Percentiles rank a stretch among this genome's conserved stretches.
phyloP scores from a whole-genome alignment of 306 rosid genomes.

The Gynostemma pentaphyllum region DNA sequence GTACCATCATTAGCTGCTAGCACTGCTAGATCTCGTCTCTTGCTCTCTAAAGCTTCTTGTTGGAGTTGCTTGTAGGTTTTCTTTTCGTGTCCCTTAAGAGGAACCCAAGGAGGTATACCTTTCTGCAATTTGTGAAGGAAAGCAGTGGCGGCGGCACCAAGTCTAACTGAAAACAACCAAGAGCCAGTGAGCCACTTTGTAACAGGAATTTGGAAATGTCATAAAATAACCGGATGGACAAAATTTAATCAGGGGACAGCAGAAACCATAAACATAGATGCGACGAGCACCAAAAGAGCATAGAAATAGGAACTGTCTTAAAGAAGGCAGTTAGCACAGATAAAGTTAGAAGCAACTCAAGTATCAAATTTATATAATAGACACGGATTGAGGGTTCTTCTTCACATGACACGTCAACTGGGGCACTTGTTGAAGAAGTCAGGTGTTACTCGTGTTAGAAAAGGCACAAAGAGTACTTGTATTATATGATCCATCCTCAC shows the following conservation, averaged over 20 bases:
- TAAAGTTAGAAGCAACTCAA: background rate
- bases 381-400: background rate
- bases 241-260: background rate
- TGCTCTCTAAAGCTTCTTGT: conserved; percentile 84
- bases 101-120: conserved; percentile 96
- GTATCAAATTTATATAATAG: background rate
- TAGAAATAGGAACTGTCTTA: background rate
- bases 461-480: background rate
- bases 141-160: conserved; percentile 77
- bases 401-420: background rate
- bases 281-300: background rate
- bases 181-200: conserved; percentile 21
- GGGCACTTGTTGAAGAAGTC: background rate
- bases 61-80: conserved; percentile 86
- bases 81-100: conserved; percentile 69
- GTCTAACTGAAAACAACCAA: conserved; percentile 39
- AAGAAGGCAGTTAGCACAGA: background rate
- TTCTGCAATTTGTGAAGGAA: conserved; percentile 77
- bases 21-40: conserved; percentile 82
- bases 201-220: background rate
- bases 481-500: background rate
- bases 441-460: background rate
- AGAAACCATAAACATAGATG: background rate
- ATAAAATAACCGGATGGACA: background rate
- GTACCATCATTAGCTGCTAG: conserved; percentile 77